phyloP scores from a whole-genome alignment of 2,329 filamentous ascomycete genomes.

The Exophiala aquamarina region DNA sequence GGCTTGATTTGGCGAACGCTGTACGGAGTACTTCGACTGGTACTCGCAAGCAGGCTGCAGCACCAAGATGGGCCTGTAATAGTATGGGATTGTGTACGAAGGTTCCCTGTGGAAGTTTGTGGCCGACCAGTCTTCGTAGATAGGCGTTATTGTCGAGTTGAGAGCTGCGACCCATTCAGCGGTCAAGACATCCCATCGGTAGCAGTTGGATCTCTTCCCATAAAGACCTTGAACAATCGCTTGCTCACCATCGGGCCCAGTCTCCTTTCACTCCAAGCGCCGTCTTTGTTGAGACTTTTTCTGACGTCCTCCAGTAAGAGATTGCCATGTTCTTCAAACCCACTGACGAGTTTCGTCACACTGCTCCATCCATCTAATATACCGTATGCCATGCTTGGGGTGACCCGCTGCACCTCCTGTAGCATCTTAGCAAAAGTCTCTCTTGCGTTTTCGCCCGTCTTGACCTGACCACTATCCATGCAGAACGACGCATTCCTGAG shows the following conservation, averaged over 20 bases:
- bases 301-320: slow-evolving; percentile 61
- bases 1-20: too few species aligned
- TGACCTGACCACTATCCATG: slow-evolving; percentile 76
- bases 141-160: neutral
- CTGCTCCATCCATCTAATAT: slow-evolving; percentile 62
- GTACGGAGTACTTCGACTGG: too few species aligned
- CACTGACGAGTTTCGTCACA: slow-evolving; percentile 59
- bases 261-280: slow-evolving; percentile 43
- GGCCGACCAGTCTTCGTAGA: too few species aligned
- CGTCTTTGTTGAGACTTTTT: slow-evolving; percentile 51
- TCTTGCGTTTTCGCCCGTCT: slow-evolving; percentile 57
- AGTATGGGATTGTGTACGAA: too few species aligned
- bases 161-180: too few species aligned
- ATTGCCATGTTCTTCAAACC: slow-evolving; percentile 60
- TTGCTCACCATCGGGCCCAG: slow-evolving; percentile 50
- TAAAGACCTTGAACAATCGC: slow-evolving; percentile 51
- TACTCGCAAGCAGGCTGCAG: too few species aligned
- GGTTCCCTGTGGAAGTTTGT: too few species aligned
- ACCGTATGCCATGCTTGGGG: slow-evolving; percentile 69
- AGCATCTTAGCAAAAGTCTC: slow-evolving; percentile 76
- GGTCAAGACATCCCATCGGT: slow-evolving; percentile 38
- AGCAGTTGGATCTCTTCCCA: slow-evolving; percentile 44
- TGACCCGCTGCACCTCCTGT: slow-evolving; percentile 71
- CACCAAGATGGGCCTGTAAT: too few species aligned
- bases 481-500: slow-evolving; percentile 64